Conservation (phyloP, 768 basidiomycete species). For the Kwoniella dendrophila region DNA sequence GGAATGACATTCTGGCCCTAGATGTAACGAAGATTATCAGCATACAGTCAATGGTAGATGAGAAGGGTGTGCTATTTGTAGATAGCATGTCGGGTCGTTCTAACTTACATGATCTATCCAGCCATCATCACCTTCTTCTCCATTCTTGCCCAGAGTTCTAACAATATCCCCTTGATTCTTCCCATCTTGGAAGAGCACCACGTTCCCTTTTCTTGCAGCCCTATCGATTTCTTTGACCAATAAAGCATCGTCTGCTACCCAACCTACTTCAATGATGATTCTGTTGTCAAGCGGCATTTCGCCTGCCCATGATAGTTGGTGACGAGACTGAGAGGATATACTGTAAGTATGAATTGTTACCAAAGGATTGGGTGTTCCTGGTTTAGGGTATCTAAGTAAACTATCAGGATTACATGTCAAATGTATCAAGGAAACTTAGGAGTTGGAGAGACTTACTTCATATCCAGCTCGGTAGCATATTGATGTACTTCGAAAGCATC, state of each 20-base stretch:
- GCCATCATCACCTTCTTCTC: conserved; percentile 85
- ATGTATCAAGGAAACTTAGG: neutral
- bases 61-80: neutral
- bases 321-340: conserved; percentile 56
- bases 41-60: neutral
- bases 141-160: conserved; percentile 74
- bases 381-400: conserved; percentile 56
- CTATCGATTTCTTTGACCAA: conserved; percentile 86
- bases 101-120: conserved; percentile 86
- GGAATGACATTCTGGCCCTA: conserved; percentile 53
- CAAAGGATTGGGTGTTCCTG: conserved; percentile 68
- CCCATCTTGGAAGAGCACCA: conserved; percentile 70
- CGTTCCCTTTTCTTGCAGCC: conserved; percentile 75
- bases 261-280: conserved; percentile 78
- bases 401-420: conserved; percentile 12
- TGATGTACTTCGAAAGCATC: conserved; percentile 72
- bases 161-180: conserved; percentile 64
- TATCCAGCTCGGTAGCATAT: conserved; percentile 62
- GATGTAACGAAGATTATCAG: conserved; percentile 51
- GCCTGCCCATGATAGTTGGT: conserved; percentile 62
- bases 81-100: conserved; percentile 40
- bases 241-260: conserved; percentile 76
- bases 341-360: conserved; percentile 75
- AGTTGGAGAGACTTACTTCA: conserved; percentile 56
- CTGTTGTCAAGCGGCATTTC: conserved; percentile 66